Percentiles rank a stretch among this genome's conserved stretches.
These are phyloP conservation scores for Backusella parvicylindrica DNA, from an alignment of 192 early-diverging fungal species.

Conservation along the genomic window DNA sequence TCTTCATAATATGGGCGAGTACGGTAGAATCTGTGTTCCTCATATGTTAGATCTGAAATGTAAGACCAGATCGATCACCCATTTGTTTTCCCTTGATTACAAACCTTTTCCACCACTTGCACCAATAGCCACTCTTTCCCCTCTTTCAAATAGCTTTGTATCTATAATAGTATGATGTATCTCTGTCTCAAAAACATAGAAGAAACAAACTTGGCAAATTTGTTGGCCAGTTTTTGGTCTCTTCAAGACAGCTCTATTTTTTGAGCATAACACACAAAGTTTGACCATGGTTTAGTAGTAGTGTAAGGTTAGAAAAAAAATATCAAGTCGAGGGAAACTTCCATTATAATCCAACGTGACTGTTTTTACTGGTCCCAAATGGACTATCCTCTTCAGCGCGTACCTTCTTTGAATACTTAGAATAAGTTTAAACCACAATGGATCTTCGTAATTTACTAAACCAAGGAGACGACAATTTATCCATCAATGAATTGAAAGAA, in stretches of 20 bases:
- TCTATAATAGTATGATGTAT: conserved; percentile 89
- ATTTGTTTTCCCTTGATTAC: not conserved
- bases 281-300: conserved; percentile 40
- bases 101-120: conserved; percentile 91
- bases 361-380: not conserved
- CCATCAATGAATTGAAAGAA: not conserved
- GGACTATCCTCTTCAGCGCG: not conserved
- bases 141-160: conserved; percentile 77
- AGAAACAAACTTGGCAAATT: conserved; percentile 92
- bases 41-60: not conserved
- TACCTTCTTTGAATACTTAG: not conserved
- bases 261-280: conserved; percentile 67
- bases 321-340: not conserved
- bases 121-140: conserved; percentile 91
- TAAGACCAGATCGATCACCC: too few species aligned
- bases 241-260: conserved; percentile 75
- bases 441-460: conserved; percentile 21
- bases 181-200: conserved; percentile 87
- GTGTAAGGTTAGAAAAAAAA: conserved; percentile 8
- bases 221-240: conserved; percentile 90
- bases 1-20: conserved; percentile 90
- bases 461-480: not conserved
- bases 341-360: not conserved
- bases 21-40: conserved; percentile 82
- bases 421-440: not conserved